Percentiles rank a stretch among this genome's conserved stretches.
These are phyloP conservation scores for Populus trichocarpa DNA, from an alignment of 441 rosid species.

Conservation along the genomic window DNA sequence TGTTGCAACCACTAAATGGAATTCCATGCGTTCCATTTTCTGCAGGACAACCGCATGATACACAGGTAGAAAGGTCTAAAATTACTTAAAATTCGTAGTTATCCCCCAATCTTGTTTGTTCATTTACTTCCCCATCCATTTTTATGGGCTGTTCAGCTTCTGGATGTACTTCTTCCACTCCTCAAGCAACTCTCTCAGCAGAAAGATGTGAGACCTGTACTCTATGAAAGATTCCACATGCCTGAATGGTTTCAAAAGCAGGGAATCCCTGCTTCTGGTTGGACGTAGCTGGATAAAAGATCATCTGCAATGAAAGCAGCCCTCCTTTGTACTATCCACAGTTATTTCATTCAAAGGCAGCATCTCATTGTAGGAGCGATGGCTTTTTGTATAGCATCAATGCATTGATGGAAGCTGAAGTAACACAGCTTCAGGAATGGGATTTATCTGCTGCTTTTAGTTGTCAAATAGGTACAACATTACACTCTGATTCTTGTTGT, in stretches of 20 bases:
- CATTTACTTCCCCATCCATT: slow-evolving; percentile 10
- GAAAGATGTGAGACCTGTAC: slow-evolving; percentile 70
- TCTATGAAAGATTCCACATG: slow-evolving; percentile 78
- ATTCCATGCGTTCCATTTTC: slow-evolving; percentile 92
- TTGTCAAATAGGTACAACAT: slow-evolving; percentile 19
- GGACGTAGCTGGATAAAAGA: slow-evolving; percentile 21
- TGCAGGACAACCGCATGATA: slow-evolving; percentile 70
- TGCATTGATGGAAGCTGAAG: slow-evolving; percentile 17
- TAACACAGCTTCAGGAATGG: not conserved
- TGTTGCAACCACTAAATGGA: slow-evolving; percentile 90
- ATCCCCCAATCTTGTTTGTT: not conserved
- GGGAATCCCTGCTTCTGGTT: slow-evolving; percentile 75
- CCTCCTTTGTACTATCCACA: slow-evolving; percentile 18
- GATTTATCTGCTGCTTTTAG: slow-evolving; percentile 23
- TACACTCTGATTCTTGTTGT: slow-evolving; percentile 24
- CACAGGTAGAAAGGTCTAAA: slow-evolving; percentile 51
- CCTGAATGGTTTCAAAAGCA: slow-evolving; percentile 93
- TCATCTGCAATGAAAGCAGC: not conserved
- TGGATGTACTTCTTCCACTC: slow-evolving; percentile 85
- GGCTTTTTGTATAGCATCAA: slow-evolving; percentile 27
- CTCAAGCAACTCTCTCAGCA: slow-evolving; percentile 74
- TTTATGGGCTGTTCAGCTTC: slow-evolving; percentile 49
- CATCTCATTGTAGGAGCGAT: slow-evolving; percentile 17
- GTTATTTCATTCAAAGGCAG: slow-evolving; percentile 19
- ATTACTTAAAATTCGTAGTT: not conserved